Conservation (phyloP, 768 basidiomycete genomes). For the Leucosporidium scottii region DNA sequence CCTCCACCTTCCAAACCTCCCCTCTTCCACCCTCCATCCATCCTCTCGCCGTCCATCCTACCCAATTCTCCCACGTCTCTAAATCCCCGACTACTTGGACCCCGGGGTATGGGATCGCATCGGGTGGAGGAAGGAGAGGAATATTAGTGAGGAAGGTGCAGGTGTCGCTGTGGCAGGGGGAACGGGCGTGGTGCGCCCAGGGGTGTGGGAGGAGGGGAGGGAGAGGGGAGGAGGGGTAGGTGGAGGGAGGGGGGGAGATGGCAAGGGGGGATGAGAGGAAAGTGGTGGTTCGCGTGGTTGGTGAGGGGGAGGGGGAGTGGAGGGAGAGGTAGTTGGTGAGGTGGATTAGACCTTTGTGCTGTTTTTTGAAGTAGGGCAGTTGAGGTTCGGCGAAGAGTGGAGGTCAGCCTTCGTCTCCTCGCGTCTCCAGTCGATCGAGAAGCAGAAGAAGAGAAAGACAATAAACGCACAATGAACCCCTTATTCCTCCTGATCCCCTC, state of each 20-base stretch:
- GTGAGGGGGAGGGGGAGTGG: neutral
- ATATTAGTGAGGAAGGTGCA: conserved; percentile 35
- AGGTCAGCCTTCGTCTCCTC: no score
- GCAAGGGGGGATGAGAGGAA: neutral
- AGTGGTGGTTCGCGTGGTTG: neutral
- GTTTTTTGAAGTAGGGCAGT: neutral
- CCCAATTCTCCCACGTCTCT: conserved; percentile 18
- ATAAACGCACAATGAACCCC: conserved; percentile 25
- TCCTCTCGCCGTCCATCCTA: conserved; percentile 6
- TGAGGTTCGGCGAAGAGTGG: no score
- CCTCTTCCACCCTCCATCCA: conserved; percentile 10
- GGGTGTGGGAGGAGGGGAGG: conserved; percentile 18
- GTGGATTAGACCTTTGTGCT: conserved; percentile 25
- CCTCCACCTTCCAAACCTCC: conserved; percentile 15
- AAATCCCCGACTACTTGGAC: neutral
- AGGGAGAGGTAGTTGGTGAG: neutral
- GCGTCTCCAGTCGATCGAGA: no score
- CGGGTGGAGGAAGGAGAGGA: conserved; percentile 24
- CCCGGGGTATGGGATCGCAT: conserved; percentile 18
- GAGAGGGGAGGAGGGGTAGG: conserved; percentile 2
- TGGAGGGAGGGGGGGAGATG: neutral
- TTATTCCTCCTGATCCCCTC: conserved; percentile 29
- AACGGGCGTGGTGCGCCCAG: conserved; percentile 26
- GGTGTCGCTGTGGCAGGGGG: conserved; percentile 11
- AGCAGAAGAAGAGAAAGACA: no score